These are phyloP conservation scores for Stevia rebaudiana DNA, from an alignment of 140 eudicot species.

Conservation along the genomic window DNA sequence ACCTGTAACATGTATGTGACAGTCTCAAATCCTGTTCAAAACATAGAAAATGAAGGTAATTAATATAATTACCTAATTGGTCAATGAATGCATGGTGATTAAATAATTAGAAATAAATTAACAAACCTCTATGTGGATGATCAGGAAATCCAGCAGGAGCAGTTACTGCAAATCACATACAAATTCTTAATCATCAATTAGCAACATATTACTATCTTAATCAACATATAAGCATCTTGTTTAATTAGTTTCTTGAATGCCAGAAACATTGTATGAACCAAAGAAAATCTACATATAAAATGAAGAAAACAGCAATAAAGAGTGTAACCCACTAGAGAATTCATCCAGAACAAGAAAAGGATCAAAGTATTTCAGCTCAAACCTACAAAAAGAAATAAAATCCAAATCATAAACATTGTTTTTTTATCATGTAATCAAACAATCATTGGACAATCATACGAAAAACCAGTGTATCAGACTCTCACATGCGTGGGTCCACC, in stretches of 20 bases:
- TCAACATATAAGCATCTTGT: neutral
- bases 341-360: slow-evolving; percentile 81
- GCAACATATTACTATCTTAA: neutral
- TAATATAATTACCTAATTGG: too few species aligned
- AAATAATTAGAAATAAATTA: neutral
- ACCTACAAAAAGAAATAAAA: slow-evolving; percentile 35
- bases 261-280: neutral
- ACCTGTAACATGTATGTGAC: slow-evolving; percentile 95
- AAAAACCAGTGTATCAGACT: too few species aligned
- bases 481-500: too few species aligned
- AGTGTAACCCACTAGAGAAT: slow-evolving; percentile 53
- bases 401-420: neutral
- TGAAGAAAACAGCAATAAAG: neutral
- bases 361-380: slow-evolving; percentile 77
- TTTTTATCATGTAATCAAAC: neutral
- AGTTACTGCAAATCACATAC: slow-evolving; percentile 34
- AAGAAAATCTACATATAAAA: neutral
- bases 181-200: slow-evolving; percentile 14
- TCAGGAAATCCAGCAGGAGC: slow-evolving; percentile 92
- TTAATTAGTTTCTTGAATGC: neutral
- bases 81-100: neutral
- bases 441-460: neutral
- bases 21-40: slow-evolving; percentile 69
- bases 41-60: neutral
- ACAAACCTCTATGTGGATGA: slow-evolving; percentile 90